These are phyloP conservation scores for Herpetospermum pedunculosum DNA, from an alignment of 306 rosid genomes.

Conservation along the genomic window DNA sequence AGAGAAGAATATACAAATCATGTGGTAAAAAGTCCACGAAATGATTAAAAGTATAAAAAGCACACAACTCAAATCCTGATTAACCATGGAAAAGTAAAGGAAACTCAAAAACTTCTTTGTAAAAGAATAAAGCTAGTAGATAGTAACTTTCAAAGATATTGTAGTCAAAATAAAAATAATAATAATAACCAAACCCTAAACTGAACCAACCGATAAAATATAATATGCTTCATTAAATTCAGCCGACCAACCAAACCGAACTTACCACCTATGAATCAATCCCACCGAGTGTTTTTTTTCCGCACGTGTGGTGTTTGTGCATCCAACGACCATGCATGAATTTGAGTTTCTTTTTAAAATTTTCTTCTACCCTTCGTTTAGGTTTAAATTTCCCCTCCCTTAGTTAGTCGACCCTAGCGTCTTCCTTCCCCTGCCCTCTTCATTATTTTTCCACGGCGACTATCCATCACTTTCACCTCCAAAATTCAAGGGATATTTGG, in stretches of 20 bases:
- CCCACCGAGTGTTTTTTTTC: not conserved
- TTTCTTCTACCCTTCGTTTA: not conserved
- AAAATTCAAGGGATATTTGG: too few relatives aligned
- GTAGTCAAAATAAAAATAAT: not conserved
- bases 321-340: not conserved
- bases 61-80: not conserved
- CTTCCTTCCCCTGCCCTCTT: not conserved
- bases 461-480: not conserved
- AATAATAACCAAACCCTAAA: not conserved
- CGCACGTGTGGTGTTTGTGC: not conserved
- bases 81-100: not conserved
- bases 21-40: not conserved
- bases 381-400: not conserved
- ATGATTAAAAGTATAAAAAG: not conserved
- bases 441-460: not conserved
- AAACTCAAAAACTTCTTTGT: not conserved
- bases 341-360: not conserved
- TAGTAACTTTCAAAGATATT: not conserved
- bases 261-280: not conserved
- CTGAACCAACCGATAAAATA: not conserved
- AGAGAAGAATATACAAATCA: not conserved
- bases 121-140: not conserved
- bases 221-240: not conserved
- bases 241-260: not conserved
- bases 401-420: not conserved